Evolutionary conservation across 2,329 filamentous ascomycete genomes (phyloP).

Genomic region (Aspergillus neoniger): DNA sequence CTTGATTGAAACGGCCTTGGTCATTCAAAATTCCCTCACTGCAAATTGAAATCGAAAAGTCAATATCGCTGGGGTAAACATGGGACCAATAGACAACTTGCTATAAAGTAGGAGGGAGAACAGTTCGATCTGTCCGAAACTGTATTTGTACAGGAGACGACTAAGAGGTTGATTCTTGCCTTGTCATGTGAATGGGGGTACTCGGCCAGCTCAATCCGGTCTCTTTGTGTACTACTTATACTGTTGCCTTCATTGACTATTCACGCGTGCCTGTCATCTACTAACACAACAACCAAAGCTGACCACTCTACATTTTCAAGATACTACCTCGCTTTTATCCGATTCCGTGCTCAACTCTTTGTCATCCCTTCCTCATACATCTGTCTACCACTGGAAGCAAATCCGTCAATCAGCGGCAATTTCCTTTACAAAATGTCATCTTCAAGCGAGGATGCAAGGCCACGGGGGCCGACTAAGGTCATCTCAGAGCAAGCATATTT

Average conservation of each 20-base stretch:
- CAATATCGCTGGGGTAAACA: too few species aligned
- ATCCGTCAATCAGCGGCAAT: too few species aligned
- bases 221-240: background rate
- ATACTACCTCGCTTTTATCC: too few species aligned
- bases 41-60: background rate
- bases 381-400: too few species aligned
- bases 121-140: background rate
- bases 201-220: background rate
- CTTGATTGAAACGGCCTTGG: background rate
- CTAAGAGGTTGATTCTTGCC: background rate
- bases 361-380: too few species aligned
- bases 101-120: background rate
- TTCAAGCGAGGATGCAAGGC: background rate
- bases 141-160: background rate
- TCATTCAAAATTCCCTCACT: background rate
- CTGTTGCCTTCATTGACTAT: too few species aligned
- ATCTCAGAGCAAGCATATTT: background rate
- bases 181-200: background rate
- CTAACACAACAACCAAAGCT: too few species aligned
- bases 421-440: too few species aligned
- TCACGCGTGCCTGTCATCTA: too few species aligned
- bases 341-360: too few species aligned
- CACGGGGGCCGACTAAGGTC: background rate
- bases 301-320: too few species aligned
- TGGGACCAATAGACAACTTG: too few species aligned